Evolutionary conservation across 768 basidiomycete species (phyloP).

Genomic region (Lactarius sp.): DNA sequence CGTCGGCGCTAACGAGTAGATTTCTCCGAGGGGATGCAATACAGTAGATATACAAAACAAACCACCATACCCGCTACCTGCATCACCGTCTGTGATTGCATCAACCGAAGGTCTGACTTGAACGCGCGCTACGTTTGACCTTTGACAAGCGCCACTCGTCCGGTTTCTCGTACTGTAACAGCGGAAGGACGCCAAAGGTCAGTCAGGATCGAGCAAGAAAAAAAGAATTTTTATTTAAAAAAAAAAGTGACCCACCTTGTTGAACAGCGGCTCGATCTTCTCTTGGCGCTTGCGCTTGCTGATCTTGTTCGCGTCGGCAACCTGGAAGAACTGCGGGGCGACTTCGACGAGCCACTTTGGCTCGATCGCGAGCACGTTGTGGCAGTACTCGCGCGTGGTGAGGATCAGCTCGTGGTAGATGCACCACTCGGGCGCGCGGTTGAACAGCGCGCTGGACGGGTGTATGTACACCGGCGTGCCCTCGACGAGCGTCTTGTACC

Average conservation of each 20-base stretch:
- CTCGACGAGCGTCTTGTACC: constrained; percentile 96
- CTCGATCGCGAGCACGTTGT: constrained; percentile 91
- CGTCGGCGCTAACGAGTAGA: not conserved
- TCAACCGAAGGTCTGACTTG: constrained; percentile 92
- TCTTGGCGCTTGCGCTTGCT: constrained; percentile 94
- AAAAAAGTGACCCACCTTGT: constrained; percentile 48
- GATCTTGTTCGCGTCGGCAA: constrained; percentile 96
- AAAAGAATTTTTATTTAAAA: too few relatives aligned
- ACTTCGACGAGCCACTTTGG: constrained; percentile 99
- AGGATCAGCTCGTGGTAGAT: constrained; percentile 95
- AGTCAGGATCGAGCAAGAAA: not conserved
- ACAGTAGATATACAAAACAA: not conserved
- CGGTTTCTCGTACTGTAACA: constrained; percentile 71
- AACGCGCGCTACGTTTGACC: constrained; percentile 85
- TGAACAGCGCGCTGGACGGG: constrained; percentile 94
- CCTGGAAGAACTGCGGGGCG: constrained; percentile 97
- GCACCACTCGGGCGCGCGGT: constrained; percentile 93
- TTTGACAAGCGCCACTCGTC: constrained; percentile 95
- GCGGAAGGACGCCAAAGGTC: constrained; percentile 8
- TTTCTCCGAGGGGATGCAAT: not conserved
- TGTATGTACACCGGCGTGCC: constrained; percentile 99
- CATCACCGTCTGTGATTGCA: not conserved
- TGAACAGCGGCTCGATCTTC: constrained; percentile 94
- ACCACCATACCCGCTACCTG: not conserved
- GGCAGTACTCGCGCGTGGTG: constrained; percentile 93